phyloP scores from a whole-genome alignment of 331 rosid genomes.

The Quercus lobata region DNA sequence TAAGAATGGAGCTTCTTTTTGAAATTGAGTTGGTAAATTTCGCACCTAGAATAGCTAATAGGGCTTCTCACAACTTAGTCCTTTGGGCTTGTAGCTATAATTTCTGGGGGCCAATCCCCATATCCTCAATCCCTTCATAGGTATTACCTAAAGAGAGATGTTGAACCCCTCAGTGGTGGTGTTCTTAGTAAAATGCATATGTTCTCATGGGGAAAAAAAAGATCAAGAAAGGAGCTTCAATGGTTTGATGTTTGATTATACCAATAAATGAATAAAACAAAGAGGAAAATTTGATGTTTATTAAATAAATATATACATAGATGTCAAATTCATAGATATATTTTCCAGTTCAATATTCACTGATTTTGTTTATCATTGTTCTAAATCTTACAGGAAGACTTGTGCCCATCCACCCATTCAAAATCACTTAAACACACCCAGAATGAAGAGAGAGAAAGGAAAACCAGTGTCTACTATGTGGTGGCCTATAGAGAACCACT shows the following conservation, averaged over 20 bases:
- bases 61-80: not conserved
- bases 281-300: not conserved
- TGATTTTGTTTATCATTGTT: not conserved
- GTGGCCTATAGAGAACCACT: not conserved
- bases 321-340: not conserved
- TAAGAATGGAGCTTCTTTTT: not conserved
- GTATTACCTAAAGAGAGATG: not conserved
- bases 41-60: not conserved
- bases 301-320: not conserved
- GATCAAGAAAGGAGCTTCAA: too few species aligned
- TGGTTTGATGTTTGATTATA: too few species aligned
- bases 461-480: not conserved
- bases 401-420: not conserved
- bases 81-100: not conserved
- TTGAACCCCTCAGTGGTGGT: not conserved
- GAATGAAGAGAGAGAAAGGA: not conserved
- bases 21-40: not conserved
- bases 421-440: not conserved
- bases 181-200: too few species aligned
- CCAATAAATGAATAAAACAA: not conserved
- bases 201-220: too few species aligned
- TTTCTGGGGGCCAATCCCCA: not conserved
- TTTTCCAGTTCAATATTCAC: not conserved
- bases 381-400: not conserved
- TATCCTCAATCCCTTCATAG: not conserved